A percentile compares a stretch with the other conserved stretches of the same genome.
Evolutionary conservation across 495 filamentous ascomycete genomes (phyloP).

Genomic region (Hamigera avellanea): DNA sequence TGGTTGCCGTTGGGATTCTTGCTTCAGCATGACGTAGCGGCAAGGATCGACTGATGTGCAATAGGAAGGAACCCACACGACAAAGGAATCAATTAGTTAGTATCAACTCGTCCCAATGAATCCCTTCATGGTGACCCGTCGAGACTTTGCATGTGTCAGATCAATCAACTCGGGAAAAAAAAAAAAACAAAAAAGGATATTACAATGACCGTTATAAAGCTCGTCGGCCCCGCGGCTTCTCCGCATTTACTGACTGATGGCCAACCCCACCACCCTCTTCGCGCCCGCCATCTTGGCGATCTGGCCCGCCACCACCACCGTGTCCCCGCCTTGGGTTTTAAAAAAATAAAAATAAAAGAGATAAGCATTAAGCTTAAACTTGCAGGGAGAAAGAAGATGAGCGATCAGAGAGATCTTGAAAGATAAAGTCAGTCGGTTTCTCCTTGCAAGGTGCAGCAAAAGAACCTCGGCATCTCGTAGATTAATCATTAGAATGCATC

Average conservation of each 20-base stretch:
- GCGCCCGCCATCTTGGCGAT: constrained; percentile 54
- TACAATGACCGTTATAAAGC: constrained; percentile 40
- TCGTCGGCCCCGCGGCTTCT: constrained; percentile 33
- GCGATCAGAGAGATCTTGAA: too few relatives aligned
- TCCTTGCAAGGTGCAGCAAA: too few relatives aligned
- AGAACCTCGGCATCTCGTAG: too few relatives aligned
- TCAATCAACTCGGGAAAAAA: constrained; percentile 8
- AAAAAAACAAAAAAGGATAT: constrained; percentile 2
- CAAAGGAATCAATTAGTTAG: constrained; percentile 43
- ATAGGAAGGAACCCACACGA: too few relatives aligned
- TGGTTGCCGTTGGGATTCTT: too few relatives aligned
- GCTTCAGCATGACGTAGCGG: too few relatives aligned
- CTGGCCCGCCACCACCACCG: constrained; percentile 57
- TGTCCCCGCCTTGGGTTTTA: too few relatives aligned
- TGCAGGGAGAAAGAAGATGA: too few relatives aligned
- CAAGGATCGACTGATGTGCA: too few relatives aligned
- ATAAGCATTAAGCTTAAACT: neutral
- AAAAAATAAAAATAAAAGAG: neutral
- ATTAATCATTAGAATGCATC: too few relatives aligned
- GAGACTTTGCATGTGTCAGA: constrained; percentile 16
- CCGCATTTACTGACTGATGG: constrained; percentile 43
- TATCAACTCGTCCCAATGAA: too few relatives aligned
- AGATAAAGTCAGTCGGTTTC: too few relatives aligned
- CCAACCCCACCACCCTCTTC: constrained; percentile 38
- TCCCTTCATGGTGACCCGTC: constrained; percentile 42